Base-by-base conservation (phyloP, 139 green algal genomes). In the Picochlorum sp. region DNA sequence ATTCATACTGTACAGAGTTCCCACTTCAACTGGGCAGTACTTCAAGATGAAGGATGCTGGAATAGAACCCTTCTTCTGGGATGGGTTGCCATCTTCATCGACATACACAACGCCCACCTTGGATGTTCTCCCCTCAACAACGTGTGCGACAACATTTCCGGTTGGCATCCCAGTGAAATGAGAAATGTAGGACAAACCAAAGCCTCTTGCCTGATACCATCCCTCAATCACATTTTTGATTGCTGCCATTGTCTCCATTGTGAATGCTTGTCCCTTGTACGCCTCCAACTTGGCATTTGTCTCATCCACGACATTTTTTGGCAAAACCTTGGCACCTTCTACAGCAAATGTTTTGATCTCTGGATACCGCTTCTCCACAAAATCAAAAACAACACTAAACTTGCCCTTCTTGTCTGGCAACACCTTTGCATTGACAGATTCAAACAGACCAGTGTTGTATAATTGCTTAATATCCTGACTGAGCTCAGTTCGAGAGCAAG, bases 111-210 rank as follows among this genome's bases (percentile, higher is more conserved):
- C 55, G 30, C 56, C 63, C 18, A 78, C 49, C 30, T 64, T 68
- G 14, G 30, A 21, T 34, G 71, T 72, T 28, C 79, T 54, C 21
- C 84, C 82, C 72, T 94, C 86, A 6, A 76, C 56, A 1, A 91
- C 52, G 60, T 88, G 70, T 8, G 69, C 85, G 11, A 77, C 63
- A 13, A 95, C 63, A 6, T 87, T 50, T 14, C 82, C 82, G 15
- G 75, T 88, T 38, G 86, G 79, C 81, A 95, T 81, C 60, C 87
- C 85, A n/a, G 83, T 83, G 45, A 88, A 92, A 50, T 77, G 60
- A 2, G 55, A 73, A 58, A 91, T 78, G 62, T 78, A 83, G 13
- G 60, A 77, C 8, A 80, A 74, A 8, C 71, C 75, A 51, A 79
- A 91, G 21, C 86, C 85, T 15, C 77, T 79, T 14, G 85, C 67